Base-by-base conservation (phyloP, 1,284 basidiomycete species). In the Clitocybe nebularis region DNA sequence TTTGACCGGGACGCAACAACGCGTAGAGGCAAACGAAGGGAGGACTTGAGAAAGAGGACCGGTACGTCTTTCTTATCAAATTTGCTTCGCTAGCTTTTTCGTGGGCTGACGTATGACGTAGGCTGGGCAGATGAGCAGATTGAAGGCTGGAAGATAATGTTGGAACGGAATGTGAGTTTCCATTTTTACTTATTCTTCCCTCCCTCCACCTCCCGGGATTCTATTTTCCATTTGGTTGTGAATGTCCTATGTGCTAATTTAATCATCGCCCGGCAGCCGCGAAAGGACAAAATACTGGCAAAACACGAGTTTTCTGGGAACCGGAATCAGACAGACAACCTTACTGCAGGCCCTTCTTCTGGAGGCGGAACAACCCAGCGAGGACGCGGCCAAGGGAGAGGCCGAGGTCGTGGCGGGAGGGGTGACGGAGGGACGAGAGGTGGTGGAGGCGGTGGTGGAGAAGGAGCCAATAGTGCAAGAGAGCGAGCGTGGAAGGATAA, bases 61-160 rank as follows among this genome's bases (percentile, higher is more conserved):
- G 80, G 82, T 73, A 54, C 55, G 53, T 49, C 48, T 50, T 19
- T n/a, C n/a, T n/a, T n/a, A n/a, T n/a, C n/a, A n/a, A n/a, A 38
- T 37, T 19, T 21, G 13, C 36, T 16, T 42, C 11, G n/a, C 22
- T 33, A n/a, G 41, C n/a, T 16, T 9, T 24, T 11, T 13, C n/a
- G 40, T 21, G 24, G 28, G 32, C 5, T 30, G 25, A 26, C 22
- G n/a, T 43, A 17, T 26, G 16, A 11, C 11, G 10, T 44, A 81
- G 81, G 82, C 3, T 83, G 81, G 79, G 63, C 55, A 10, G 82
- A 94, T 57, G 82, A 84, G 50, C 89, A 93, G 57, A 80, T 93
- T 21, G 90, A 94, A 61, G 91, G 90, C 0, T 94, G 91, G 90
- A 74, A 62, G 45, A 80, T 87, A 43, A 90, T 93, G 85, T 64